These are phyloP conservation scores for Skeletonema grethae DNA, from an alignment of 108 stramenopile species.

Conservation along the genomic window DNA sequence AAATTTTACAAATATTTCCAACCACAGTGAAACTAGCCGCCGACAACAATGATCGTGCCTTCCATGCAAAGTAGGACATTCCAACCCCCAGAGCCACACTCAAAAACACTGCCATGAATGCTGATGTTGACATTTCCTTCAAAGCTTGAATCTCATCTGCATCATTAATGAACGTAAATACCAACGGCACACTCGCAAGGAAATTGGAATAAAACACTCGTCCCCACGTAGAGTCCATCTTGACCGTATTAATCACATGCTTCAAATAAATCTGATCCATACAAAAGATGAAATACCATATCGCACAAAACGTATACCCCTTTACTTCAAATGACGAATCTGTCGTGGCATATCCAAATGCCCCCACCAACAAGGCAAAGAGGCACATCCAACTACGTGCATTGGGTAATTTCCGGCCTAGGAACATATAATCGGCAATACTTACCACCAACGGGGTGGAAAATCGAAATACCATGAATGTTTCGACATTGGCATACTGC, in stretches of 20 bases:
- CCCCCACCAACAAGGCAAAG: slow-evolving; percentile 43
- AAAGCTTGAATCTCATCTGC: slow-evolving; percentile 45
- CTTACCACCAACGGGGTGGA: slow-evolving; percentile 60
- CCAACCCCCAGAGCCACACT: slow-evolving; percentile 58
- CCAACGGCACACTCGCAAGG: slow-evolving; percentile 54
- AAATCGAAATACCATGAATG: slow-evolving; percentile 69
- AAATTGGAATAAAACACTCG: slow-evolving; percentile 72
- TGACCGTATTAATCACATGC: slow-evolving; percentile 68
- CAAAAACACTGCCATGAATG: slow-evolving; percentile 41
- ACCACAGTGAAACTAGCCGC: slow-evolving; percentile 72
- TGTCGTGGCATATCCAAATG: slow-evolving; percentile 52
- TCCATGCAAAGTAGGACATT: slow-evolving; percentile 74
- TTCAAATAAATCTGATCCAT: slow-evolving; percentile 74
- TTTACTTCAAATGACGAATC: slow-evolving; percentile 59
- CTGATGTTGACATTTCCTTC: slow-evolving; percentile 34
- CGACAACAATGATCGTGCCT: slow-evolving; percentile 53
- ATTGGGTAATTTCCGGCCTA: slow-evolving; percentile 57
- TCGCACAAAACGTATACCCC: slow-evolving; percentile 56
- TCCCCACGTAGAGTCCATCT: slow-evolving; percentile 73
- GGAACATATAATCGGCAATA: slow-evolving; percentile 55
- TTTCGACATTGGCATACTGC: slow-evolving; percentile 66
- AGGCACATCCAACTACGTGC: slow-evolving; percentile 49
- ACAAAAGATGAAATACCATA: slow-evolving; percentile 66
- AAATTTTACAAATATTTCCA: slow-evolving; percentile 66
- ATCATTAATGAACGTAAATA: slow-evolving; percentile 49